Evolutionary conservation across 768 basidiomycete genomes (phyloP).

Genomic region (Pholiota microspora): DNA sequence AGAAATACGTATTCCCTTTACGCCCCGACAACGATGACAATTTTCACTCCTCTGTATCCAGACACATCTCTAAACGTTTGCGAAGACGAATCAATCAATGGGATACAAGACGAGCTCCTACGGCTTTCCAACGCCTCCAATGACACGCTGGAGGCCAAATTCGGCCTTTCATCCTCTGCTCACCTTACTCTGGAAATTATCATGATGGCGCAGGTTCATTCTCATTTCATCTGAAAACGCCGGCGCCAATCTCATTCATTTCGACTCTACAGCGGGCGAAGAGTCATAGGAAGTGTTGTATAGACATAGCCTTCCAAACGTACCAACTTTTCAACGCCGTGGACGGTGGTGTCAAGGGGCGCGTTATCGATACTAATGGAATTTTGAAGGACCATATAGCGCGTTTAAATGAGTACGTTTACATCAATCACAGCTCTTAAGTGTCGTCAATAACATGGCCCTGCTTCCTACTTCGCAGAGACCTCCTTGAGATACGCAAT

Average conservation of each 20-base stretch:
- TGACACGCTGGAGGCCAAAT: conserved; percentile 11
- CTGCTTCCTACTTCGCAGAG: background rate
- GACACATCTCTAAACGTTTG: background rate
- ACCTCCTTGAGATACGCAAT: conserved; percentile 11
- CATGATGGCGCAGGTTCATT: conserved; percentile 17
- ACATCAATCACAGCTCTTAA: background rate
- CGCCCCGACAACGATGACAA: conserved; percentile 6
- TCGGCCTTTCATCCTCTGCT: conserved; percentile 18
- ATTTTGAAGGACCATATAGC: conserved; percentile 20
- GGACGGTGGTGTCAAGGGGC: conserved; percentile 22
- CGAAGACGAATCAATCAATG: background rate
- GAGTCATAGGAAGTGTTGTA: conserved; percentile 16
- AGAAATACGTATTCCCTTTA: background rate
- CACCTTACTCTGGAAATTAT: conserved; percentile 21
- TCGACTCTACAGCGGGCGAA: conserved; percentile 16
- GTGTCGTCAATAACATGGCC: background rate
- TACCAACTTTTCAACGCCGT: conserved; percentile 23
- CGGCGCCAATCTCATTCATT: background rate
- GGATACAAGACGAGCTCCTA: conserved; percentile 8
- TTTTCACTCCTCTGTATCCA: conserved; percentile 10
- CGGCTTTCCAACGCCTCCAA: conserved; percentile 12
- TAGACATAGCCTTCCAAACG: conserved; percentile 19
- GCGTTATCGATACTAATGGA: conserved; percentile 20
- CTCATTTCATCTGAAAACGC: background rate
- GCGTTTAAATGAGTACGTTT: conserved; percentile 17